Conservation (phyloP, 495 filamentous ascomycete species). For the Aspergillus hancockii region DNA sequence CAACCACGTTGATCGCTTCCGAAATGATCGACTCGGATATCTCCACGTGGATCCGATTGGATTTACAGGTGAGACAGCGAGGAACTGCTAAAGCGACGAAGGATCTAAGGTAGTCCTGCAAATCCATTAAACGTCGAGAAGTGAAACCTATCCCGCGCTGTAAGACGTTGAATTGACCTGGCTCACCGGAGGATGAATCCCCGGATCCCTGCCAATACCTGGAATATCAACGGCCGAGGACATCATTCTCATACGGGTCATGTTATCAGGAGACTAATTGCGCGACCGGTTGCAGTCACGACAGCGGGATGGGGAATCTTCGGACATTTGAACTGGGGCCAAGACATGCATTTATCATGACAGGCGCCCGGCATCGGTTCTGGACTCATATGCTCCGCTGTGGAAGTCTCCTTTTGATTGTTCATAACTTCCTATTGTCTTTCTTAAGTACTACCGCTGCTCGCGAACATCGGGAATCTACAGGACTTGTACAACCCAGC, state of each 20-base stretch:
- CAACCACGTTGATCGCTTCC: slow-evolving; percentile 4
- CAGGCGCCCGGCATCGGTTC: neutral
- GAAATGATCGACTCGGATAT: neutral
- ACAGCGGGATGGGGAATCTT: slow-evolving; percentile 3
- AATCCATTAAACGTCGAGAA: neutral
- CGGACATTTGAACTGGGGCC: neutral
- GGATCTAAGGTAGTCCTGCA: neutral
- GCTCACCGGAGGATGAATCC: neutral
- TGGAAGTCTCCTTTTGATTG: neutral
- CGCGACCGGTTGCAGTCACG: neutral
- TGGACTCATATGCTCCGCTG: neutral
- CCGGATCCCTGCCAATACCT: neutral
- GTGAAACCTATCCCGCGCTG: neutral
- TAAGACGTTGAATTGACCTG: neutral
- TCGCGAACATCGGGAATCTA: neutral
- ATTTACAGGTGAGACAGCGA: slow-evolving; percentile 1
- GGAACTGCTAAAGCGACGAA: neutral
- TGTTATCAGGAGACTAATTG: neutral
- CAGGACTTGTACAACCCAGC: neutral
- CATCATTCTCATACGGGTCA: neutral
- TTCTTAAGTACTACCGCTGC: slow-evolving; percentile 2
- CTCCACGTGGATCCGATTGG: neutral
- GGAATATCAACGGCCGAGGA: neutral
- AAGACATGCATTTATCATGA: slow-evolving; percentile 4
- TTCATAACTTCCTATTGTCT: neutral